Evolutionary conservation across 352 stramenopile genomes (phyloP).

Genomic region (Pythium insidiosum): DNA sequence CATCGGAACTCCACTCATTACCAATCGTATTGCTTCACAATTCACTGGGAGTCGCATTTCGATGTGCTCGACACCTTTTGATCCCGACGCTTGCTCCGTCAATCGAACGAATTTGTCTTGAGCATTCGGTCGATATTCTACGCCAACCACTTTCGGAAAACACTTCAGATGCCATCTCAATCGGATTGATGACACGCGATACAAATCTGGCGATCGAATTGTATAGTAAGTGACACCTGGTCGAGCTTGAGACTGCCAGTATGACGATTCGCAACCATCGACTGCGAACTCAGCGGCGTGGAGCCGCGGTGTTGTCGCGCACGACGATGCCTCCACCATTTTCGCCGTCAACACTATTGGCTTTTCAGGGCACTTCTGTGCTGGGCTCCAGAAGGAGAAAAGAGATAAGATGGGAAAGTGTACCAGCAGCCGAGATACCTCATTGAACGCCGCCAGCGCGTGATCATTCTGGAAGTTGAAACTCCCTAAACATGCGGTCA

Average conservation of each 20-base stretch:
- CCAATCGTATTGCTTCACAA: conserved; percentile 46
- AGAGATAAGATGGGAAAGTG: conserved; percentile 72
- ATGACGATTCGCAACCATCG: conserved; percentile 47
- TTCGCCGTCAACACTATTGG: conserved; percentile 28
- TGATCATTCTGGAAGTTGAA: conserved; percentile 59
- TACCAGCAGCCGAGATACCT: conserved; percentile 65
- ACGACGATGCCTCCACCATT: conserved; percentile 49
- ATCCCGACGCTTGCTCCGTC: conserved; percentile 15
- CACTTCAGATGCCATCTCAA: conserved; percentile 70
- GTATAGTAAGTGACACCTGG: conserved; percentile 43
- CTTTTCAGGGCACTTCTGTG: conserved; percentile 53
- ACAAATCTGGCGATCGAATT: conserved; percentile 27
- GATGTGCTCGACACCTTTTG: conserved; percentile 23
- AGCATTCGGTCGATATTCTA: conserved; percentile 41
- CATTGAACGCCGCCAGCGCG: conserved; percentile 59
- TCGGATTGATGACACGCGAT: conserved; percentile 44
- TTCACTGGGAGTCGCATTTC: conserved; percentile 27
- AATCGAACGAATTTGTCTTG: conserved; percentile 35
- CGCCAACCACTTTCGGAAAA: conserved; percentile 36
- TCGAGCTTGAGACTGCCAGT: conserved; percentile 66
- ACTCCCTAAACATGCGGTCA: conserved; percentile 52
- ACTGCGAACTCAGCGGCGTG: conserved; percentile 43
- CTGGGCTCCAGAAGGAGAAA: conserved; percentile 81
- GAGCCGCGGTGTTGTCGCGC: conserved; percentile 29
- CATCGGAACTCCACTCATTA: conserved; percentile 49